Evolutionary conservation across 139 green algal species (phyloP).

Genomic region (Chlorella sp.): DNA sequence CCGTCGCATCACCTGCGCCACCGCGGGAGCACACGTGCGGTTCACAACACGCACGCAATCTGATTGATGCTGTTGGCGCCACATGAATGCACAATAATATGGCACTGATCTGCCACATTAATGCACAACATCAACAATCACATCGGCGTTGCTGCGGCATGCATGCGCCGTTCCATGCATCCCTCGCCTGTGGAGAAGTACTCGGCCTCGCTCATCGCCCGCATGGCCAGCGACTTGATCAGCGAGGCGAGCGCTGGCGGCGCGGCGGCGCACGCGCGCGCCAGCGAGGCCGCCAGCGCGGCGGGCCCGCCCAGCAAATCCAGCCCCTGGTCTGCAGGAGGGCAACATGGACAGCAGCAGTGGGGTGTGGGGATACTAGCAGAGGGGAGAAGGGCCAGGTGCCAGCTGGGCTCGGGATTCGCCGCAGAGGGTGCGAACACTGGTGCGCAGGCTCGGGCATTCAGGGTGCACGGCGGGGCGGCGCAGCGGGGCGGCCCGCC

Average conservation of each 20-base stretch:
- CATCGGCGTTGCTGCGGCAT: too few species aligned
- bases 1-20: constrained; percentile 24
- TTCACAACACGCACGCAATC: too few species aligned
- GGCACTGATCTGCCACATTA: too few species aligned
- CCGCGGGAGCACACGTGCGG: too few species aligned
- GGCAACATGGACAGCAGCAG: too few species aligned
- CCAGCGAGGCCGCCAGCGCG: constrained; percentile 68
- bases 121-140: too few species aligned
- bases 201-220: constrained; percentile 88
- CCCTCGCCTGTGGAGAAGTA: constrained; percentile 78
- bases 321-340: too few species aligned
- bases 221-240: constrained; percentile 89
- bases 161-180: too few species aligned
- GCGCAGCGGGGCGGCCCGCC: too few species aligned
- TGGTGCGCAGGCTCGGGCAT: constrained; percentile 9
- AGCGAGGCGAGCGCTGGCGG: constrained; percentile 95
- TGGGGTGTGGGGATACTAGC: background rate
- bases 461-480: too few species aligned
- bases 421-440: constrained; percentile 56
- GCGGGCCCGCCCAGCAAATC: constrained; percentile 33
- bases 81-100: too few species aligned
- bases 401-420: constrained; percentile 49
- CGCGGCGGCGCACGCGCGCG: constrained; percentile 56
- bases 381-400: constrained; percentile 43
- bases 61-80: too few species aligned